phyloP scores from a whole-genome alignment of 305 asterid species.

The Ajuga reptans region DNA sequence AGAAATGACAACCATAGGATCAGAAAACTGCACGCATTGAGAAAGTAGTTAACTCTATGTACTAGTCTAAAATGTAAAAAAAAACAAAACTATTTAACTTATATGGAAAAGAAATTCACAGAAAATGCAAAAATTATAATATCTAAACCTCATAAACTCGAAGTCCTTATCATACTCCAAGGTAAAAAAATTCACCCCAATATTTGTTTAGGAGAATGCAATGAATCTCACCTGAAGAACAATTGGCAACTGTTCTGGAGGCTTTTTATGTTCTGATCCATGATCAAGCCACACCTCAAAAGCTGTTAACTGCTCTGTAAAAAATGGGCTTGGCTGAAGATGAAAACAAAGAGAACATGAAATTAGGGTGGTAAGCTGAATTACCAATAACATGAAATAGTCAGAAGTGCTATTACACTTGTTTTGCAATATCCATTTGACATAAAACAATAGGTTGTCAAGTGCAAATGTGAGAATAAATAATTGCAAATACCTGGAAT shows the following conservation, averaged over 20 bases:
- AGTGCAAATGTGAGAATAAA: slow-evolving; percentile 8
- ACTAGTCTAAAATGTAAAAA: neutral
- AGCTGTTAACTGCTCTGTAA: slow-evolving; percentile 95
- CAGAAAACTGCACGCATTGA: neutral
- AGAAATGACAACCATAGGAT: neutral
- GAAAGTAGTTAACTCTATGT: neutral
- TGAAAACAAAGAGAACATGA: slow-evolving; percentile 14
- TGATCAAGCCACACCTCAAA: slow-evolving; percentile 99
- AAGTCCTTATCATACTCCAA: neutral
- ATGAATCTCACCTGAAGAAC: slow-evolving; percentile 79
- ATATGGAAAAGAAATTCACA: neutral
- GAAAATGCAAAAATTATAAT: neutral
- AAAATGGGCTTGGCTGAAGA: slow-evolving; percentile 91
- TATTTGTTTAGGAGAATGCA: slow-evolving; percentile 14
- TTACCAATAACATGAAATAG: slow-evolving; percentile 15
- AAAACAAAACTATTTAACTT: neutral
- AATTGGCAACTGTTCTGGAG: slow-evolving; percentile 98
- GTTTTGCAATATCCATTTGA: neutral
- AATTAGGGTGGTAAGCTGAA: neutral
- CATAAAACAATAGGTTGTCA: slow-evolving; percentile 8
- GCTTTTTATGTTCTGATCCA: slow-evolving; percentile 92
- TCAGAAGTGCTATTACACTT: slow-evolving; percentile 2
- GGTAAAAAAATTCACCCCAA: neutral
- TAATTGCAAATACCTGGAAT: slow-evolving; percentile 57
- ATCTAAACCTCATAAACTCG: slow-evolving; percentile 10